Evolutionary conservation across 1,284 basidiomycete species (phyloP).

Genomic region (Sanghuangporus sanghuang): DNA sequence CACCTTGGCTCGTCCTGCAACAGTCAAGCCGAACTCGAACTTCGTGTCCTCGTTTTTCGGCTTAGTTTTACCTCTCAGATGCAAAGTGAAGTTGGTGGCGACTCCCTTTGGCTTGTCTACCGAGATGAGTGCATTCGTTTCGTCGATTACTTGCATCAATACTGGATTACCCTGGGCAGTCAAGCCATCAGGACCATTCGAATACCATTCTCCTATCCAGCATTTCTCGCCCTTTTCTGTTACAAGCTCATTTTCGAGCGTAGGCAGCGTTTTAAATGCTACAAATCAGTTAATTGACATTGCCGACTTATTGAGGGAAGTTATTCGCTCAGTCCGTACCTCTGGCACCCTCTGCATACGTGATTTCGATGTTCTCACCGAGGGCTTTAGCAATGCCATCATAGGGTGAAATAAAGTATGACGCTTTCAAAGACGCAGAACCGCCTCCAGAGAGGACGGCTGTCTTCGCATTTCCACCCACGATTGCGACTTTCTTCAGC

Average conservation of each 20-base stretch:
- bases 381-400: slow-evolving; percentile 60
- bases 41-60: slow-evolving; percentile 46
- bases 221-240: slow-evolving; percentile 53
- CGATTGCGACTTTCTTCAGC: slow-evolving; percentile 65
- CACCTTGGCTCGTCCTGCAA: slow-evolving; percentile 61
- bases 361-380: slow-evolving; percentile 44
- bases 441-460: slow-evolving; percentile 70
- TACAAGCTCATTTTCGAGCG: slow-evolving; percentile 58
- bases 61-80: slow-evolving; percentile 53
- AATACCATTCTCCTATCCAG: slow-evolving; percentile 59
- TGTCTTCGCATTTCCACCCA: slow-evolving; percentile 73
- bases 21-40: slow-evolving; percentile 68
- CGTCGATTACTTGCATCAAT: slow-evolving; percentile 47
- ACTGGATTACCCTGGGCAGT: slow-evolving; percentile 38
- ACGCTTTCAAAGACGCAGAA: slow-evolving; percentile 66
- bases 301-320: background rate
- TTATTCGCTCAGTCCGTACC: slow-evolving; percentile 31
- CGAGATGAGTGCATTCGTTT: slow-evolving; percentile 64
- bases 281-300: background rate
- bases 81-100: slow-evolving; percentile 46
- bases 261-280: slow-evolving; percentile 60
- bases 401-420: slow-evolving; percentile 68
- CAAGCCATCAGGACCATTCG: slow-evolving; percentile 58
- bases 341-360: slow-evolving; percentile 58
- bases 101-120: slow-evolving; percentile 47